Base-by-base conservation (phyloP, 2,329 filamentous ascomycete genomes). In the Sporothrix pseudoabietina region DNA sequence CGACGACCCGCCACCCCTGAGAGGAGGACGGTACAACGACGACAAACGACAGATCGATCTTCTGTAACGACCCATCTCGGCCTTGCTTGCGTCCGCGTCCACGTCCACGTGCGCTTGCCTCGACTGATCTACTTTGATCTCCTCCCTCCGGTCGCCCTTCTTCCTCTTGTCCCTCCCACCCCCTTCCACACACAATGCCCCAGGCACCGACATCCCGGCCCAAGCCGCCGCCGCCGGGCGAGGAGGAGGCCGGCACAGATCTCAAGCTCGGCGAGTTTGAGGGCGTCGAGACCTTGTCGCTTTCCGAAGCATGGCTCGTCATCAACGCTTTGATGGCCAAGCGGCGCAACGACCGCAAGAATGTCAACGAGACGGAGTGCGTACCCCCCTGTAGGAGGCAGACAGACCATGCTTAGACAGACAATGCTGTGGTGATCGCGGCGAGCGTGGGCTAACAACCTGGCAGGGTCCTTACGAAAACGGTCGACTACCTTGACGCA, bases 181-280 rank as follows among this genome's bases (percentile, higher is more conserved):
- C 19, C 19, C n/a, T 3, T 49, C 22, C 8, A 57, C 19, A 16
- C 71, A 81, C 80, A 77, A 82, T 83, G 76, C 80, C 83, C 77
- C 82, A 83, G 75, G 80, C 82, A 59, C 82, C 82, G 47, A 89
- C 88, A 39, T 90, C 90, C 72, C 90, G 92, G 74, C 86, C 87
- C 75, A 93, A 92, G 83, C 91, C 90, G 76, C 84, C 86, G 61
- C 88, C 88, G 66, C 87, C 89, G 73, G 92, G 92, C 80, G 94
- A 97, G 81, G 95, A 98, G 82, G 94, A 98, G 84, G 94, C 95
- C 32, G 90, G 91, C 69, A 85, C 89, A 8, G 89, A 90, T 72
- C 89, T 98, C 76, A 92, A 91, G 81, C 91, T 99, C 12, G 96
- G 96, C 83, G 95, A 98, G 81, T 98, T 98, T 83, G 90, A 97